Evolutionary conservation across 2,329 filamentous ascomycete species (phyloP).

Genomic region (Nothophaeocryptopus gaeumannii): DNA sequence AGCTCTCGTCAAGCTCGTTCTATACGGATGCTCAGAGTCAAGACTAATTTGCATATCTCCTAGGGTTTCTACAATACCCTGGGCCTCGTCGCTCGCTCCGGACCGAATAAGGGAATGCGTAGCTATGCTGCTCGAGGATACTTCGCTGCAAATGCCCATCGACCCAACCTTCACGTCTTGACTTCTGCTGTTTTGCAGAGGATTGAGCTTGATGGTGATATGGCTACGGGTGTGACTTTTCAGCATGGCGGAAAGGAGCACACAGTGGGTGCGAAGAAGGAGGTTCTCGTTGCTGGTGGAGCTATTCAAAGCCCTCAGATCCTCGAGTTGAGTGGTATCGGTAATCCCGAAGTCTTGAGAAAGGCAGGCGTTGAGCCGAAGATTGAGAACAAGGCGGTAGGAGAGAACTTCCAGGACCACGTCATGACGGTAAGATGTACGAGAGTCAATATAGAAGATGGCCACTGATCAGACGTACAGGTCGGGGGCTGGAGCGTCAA

Average conservation of each 20-base stretch:
- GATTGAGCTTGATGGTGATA: constrained; percentile 46
- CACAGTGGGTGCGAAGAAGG: constrained; percentile 39
- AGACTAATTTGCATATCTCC: neutral
- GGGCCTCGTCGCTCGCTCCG: constrained; percentile 26
- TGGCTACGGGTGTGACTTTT: constrained; percentile 44
- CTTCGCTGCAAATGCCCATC: constrained; percentile 31
- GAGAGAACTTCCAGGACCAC: constrained; percentile 53
- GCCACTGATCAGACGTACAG: too few relatives aligned
- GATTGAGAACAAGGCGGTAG: constrained; percentile 46
- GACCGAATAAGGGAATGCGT: constrained; percentile 34
- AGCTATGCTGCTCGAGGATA: constrained; percentile 37
- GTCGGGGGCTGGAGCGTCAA: too few relatives aligned
- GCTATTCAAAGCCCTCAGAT: constrained; percentile 57
- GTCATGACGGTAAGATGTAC: constrained; percentile 27
- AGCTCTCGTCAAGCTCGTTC: too few relatives aligned
- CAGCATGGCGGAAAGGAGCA: constrained; percentile 37
- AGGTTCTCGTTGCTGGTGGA: constrained; percentile 61
- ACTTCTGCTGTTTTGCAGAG: constrained; percentile 46
- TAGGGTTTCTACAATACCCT: constrained; percentile 34
- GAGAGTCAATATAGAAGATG: constrained; percentile 11
- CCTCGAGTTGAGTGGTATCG: constrained; percentile 62
- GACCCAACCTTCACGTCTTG: constrained; percentile 35
- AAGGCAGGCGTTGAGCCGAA: constrained; percentile 40
- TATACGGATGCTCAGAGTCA: too few relatives aligned
- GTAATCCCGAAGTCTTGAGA: constrained; percentile 44